phyloP scores from a whole-genome alignment of 2,329 filamentous ascomycete genomes.

The Apiospora marii region DNA sequence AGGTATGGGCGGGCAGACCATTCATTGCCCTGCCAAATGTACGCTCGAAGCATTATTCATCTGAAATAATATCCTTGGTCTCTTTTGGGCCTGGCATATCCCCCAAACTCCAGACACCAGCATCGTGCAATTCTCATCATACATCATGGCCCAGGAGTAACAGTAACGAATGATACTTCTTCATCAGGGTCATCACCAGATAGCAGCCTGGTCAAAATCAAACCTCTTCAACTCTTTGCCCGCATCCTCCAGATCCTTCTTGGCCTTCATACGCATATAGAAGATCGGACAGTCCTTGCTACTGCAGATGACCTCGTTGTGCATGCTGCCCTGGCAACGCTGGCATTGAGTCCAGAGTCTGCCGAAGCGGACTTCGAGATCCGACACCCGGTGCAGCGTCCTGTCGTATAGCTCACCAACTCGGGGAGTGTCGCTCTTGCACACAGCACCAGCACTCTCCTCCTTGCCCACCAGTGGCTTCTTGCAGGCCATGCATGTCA shows the following conservation, averaged over 20 bases:
- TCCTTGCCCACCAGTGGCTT: conserved; percentile 85
- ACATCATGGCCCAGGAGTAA: neutral
- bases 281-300: conserved; percentile 98
- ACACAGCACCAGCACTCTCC: conserved; percentile 87
- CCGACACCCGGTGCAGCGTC: conserved; percentile 85
- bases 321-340: conserved; percentile 95
- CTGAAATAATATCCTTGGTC: neutral
- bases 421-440: conserved; percentile 82
- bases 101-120: conserved; percentile 21
- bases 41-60: conserved; percentile 15
- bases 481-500: conserved; percentile 99
- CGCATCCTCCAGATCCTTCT: conserved; percentile 97
- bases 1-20: neutral
- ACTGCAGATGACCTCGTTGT: conserved; percentile 97
- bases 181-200: conserved; percentile 51
- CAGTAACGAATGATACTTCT: neutral
- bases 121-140: neutral
- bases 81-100: neutral
- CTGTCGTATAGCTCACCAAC: conserved; percentile 94
- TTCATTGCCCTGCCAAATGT: neutral
- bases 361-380: conserved; percentile 91
- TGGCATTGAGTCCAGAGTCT: conserved; percentile 98
- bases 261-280: conserved; percentile 99
- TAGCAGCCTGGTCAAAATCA: conserved; percentile 81
- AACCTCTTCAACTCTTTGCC: conserved; percentile 91